These are phyloP conservation scores for Scedosporium apiospermum DNA, from an alignment of 2,329 filamentous ascomycete species.

Conservation along the genomic window DNA sequence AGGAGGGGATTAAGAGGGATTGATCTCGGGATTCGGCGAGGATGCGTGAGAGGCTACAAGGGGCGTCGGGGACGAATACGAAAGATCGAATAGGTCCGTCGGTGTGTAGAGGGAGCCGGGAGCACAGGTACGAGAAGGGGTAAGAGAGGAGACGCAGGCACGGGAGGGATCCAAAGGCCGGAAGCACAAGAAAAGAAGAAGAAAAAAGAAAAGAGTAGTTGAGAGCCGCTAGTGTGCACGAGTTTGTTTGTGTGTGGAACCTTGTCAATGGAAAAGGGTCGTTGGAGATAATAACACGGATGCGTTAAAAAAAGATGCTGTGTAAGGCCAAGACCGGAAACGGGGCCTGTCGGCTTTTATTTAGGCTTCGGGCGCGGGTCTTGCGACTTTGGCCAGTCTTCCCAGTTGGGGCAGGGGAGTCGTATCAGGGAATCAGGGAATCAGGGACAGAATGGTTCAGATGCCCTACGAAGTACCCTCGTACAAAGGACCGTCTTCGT, in stretches of 20 bases:
- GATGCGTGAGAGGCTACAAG: background rate
- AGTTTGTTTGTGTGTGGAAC: too few relatives aligned
- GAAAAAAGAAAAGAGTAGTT: background rate
- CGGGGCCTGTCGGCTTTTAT: background rate
- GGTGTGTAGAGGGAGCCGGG: background rate
- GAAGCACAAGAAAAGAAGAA: background rate
- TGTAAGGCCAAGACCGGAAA: background rate
- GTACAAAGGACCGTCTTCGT: background rate
- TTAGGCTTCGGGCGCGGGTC: background rate
- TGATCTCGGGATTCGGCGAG: background rate
- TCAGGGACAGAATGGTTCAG: too few relatives aligned
- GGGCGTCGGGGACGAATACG: background rate
- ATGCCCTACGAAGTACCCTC: background rate
- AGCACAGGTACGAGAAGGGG: background rate
- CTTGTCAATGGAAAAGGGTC: too few relatives aligned
- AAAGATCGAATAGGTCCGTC: background rate
- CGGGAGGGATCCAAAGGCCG: background rate
- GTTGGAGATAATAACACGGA: background rate
- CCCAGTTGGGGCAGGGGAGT: too few relatives aligned
- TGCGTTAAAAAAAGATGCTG: background rate
- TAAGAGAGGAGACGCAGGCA: background rate
- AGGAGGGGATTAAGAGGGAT: too few relatives aligned
- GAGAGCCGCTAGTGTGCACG: background rate
- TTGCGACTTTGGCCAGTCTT: background rate
- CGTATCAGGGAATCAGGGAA: too few relatives aligned